These are phyloP conservation scores for Phyllostachys edulis DNA, from an alignment of 176 grass and related monocot genomes.

Conservation along the genomic window DNA sequence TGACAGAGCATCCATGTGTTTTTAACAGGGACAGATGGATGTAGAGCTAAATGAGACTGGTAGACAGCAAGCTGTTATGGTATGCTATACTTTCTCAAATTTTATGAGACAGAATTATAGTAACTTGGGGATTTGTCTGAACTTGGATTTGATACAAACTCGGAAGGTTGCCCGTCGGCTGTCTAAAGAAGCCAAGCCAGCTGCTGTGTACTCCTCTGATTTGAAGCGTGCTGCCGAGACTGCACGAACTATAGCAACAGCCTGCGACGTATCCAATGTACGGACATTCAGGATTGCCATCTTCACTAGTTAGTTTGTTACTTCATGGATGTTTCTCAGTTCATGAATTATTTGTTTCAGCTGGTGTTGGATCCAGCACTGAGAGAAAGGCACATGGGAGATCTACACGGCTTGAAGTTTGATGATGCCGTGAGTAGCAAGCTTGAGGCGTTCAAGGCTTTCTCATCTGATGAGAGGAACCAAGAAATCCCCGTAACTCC, in stretches of 20 bases:
- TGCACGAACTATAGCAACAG: constrained; percentile 43
- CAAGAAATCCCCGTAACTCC: constrained; percentile 60
- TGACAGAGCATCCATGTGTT: neutral
- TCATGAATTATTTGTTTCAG: constrained; percentile 18
- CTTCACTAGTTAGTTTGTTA: neutral
- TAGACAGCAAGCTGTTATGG: constrained; percentile 45
- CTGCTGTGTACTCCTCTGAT: constrained; percentile 68
- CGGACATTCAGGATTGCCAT: neutral
- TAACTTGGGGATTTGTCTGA: neutral
- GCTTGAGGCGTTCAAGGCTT: constrained; percentile 51
- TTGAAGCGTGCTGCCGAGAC: constrained; percentile 66
- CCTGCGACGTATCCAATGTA: constrained; percentile 48
- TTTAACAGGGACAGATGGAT: constrained; percentile 57
- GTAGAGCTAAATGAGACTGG: constrained; percentile 63
- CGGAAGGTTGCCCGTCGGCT: constrained; percentile 54
- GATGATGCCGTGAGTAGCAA: constrained; percentile 50
- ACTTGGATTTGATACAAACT: neutral
- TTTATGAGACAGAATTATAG: neutral
- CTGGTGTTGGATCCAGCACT: constrained; percentile 47
- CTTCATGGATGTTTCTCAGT: neutral
- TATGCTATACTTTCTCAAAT: constrained; percentile 26
- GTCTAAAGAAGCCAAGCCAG: constrained; percentile 49
- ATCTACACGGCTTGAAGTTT: constrained; percentile 57
- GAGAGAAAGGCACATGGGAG: constrained; percentile 73
- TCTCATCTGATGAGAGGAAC: constrained; percentile 36